Base-by-base conservation (phyloP, 441 rosid genomes). In the Pelargonium fulgidum region DNA sequence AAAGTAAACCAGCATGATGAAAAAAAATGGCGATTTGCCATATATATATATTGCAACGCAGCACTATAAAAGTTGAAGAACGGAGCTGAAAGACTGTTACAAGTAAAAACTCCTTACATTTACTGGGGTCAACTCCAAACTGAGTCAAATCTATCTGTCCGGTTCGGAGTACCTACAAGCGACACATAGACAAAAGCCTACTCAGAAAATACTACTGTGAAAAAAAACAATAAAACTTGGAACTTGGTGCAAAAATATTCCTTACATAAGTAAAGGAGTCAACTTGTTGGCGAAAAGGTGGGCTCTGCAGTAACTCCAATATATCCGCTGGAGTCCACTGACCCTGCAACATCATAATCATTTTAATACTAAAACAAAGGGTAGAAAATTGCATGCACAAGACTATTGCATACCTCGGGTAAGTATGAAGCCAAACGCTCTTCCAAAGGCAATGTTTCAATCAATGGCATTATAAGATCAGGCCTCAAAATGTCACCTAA, bases 111-210 rank as follows among this genome's bases (percentile, higher is more conserved):
- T 66, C 81, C 96, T 81, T 72, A 91, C 96, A 94, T 88, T 85
- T 91, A 79, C 89, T 81, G 56, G 99, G 93, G 77, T 94, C 89
- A 13, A 94, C 77, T 44, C 96, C 97, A 73, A 92, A 94, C 84
- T 94, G 99, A 76, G 90, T 76, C 82, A 94, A 84, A 83, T 94
- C 97, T 72, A 94, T 81, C 81, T 94, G 96, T 67, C 98, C 99
- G 10, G 99, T 94, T 80, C 88, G 84, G 62, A 94, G 90, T 42
- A 94, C 98, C 99, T 94, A 72, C 19, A 73, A 48, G 33, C 61
- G 78, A 61, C 26, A 77, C 41, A 56, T 17, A 17, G 19, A 44
- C 45, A 70, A 58, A 71, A 65, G 70, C 66, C 68, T 73, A 42
- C 52, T 16, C 16, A 14, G 61, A 52, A 20, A 62, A 73, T 7